phyloP scores from a whole-genome alignment of 805 yeast genomes.

The Candida tibetensis region DNA sequence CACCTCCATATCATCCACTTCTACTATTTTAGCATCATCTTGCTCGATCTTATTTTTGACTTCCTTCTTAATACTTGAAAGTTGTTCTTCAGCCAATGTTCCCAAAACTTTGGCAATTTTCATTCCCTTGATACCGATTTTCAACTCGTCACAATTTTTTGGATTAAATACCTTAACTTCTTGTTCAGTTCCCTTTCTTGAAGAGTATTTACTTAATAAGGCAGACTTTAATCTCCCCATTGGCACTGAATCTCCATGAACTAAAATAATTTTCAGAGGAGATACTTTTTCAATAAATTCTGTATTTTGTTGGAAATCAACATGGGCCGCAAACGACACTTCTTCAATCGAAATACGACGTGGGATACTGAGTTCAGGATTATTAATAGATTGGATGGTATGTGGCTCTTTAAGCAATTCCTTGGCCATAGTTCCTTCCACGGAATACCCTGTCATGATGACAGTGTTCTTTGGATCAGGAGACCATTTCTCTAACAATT shows the following conservation, averaged over 20 bases:
- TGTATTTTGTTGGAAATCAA: constrained; percentile 90
- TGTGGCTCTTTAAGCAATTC: constrained; percentile 82
- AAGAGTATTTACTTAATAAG: constrained; percentile 77
- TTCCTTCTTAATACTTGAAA: constrained; percentile 41
- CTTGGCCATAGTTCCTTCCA: constrained; percentile 98
- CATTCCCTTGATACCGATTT: constrained; percentile 74
- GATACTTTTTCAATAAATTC: constrained; percentile 86
- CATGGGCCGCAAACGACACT: constrained; percentile 99
- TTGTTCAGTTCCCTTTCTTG: constrained; percentile 77
- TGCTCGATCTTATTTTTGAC: constrained; percentile 53
- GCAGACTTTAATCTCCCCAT: constrained; percentile 98
- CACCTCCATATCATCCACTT: constrained; percentile 19
- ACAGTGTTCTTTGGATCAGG: constrained; percentile 91
- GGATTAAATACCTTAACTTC: constrained; percentile 94
- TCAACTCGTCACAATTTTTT: constrained; percentile 78
- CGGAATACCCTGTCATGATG: constrained; percentile 93
- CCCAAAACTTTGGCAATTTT: constrained; percentile 77
- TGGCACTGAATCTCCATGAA: constrained; percentile 97
- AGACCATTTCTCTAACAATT: constrained; percentile 91
- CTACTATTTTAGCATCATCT: constrained; percentile 35
- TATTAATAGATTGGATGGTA: constrained; percentile 79
- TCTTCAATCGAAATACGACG: constrained; percentile 87
- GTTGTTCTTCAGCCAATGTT: constrained; percentile 46
- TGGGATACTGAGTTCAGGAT: constrained; percentile 81
- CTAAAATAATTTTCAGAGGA: constrained; percentile 82